These are phyloP conservation scores for Striga asiatica DNA, from an alignment of 257 asterid species.

Conservation along the genomic window DNA sequence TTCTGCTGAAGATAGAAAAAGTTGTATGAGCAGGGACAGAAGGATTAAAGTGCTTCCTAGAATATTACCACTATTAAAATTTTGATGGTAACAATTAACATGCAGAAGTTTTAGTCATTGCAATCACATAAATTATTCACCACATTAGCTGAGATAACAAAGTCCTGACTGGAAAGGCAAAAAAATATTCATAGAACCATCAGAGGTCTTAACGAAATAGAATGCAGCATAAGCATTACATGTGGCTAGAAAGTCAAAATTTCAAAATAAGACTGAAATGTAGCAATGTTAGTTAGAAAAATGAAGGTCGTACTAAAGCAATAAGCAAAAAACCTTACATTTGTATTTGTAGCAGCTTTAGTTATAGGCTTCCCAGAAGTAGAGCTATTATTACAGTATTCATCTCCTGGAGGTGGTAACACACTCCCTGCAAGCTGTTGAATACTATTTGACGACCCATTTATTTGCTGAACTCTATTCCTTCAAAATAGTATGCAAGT, in stretches of 20 bases:
- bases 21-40: neutral
- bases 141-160: no score
- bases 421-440: constrained; percentile 70
- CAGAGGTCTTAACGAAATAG: no score
- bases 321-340: constrained; percentile 44
- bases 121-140: no score
- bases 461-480: constrained; percentile 74
- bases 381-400: constrained; percentile 44
- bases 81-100: no score
- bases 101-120: no score
- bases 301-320: constrained; percentile 4
- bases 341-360: constrained; percentile 49
- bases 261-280: no score
- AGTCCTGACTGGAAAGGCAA: no score
- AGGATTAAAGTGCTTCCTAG: no score
- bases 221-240: no score
- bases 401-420: constrained; percentile 87
- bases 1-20: constrained; percentile 20
- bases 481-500: constrained; percentile 39
- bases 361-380: constrained; percentile 50
- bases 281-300: constrained; percentile 1
- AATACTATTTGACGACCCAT: constrained; percentile 47
- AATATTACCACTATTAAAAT: no score
- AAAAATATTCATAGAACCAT: no score
- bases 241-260: no score